Evolutionary conservation across 768 basidiomycete genomes (phyloP).

Genomic region (Leccinum aurantiacum): DNA sequence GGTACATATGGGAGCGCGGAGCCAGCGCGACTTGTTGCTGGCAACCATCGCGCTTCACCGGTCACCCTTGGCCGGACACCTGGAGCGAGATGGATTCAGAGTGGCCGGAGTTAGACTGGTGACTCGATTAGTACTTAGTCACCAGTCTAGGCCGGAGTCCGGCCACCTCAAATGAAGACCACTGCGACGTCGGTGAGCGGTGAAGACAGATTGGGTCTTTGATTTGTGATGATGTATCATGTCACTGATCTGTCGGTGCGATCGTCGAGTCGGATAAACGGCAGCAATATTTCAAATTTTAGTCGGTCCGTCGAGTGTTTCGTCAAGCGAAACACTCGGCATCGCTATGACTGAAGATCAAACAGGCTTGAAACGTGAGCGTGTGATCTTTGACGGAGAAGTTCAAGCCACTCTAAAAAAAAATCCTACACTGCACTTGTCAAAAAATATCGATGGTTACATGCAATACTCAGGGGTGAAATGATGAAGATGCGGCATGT

Average conservation of each 20-base stretch:
- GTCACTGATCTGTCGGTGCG: neutral
- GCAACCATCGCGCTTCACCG: too few relatives aligned
- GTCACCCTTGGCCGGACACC: neutral
- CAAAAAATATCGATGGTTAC: neutral
- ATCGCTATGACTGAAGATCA: neutral
- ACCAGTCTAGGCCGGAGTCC: neutral
- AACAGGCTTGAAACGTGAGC: neutral
- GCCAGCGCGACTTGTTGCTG: neutral
- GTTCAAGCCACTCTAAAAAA: neutral
- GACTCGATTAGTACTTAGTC: too few relatives aligned
- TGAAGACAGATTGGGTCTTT: neutral
- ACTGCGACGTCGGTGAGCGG: neutral
- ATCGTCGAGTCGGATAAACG: neutral
- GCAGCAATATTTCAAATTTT: neutral
- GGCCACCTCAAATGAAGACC: neutral
- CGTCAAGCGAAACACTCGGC: neutral
- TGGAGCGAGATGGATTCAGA: neutral
- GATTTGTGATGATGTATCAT: neutral
- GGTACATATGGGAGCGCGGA: neutral
- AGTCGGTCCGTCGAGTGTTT: neutral
- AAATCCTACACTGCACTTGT: neutral
- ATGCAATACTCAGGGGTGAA: slow-evolving; percentile 1
- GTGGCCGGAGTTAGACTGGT: neutral
- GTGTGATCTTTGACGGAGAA: neutral
- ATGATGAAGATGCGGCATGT: neutral